These are phyloP conservation scores for Astrothelium macrocarpum DNA, from an alignment of 495 filamentous ascomycete genomes.

Conservation along the genomic window DNA sequence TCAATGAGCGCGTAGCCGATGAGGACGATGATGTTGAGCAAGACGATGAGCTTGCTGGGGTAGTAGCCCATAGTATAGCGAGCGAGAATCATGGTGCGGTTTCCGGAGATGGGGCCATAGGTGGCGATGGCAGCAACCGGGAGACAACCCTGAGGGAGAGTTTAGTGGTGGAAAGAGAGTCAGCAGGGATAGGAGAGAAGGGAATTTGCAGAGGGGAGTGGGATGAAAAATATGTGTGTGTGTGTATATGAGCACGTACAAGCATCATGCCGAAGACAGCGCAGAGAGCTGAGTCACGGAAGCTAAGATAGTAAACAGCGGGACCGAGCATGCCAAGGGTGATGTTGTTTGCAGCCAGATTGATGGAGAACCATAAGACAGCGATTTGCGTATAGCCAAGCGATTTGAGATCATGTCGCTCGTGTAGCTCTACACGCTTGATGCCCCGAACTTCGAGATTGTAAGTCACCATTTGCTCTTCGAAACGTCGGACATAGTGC, in stretches of 20 bases:
- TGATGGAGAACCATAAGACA: slow-evolving; percentile 66
- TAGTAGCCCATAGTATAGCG: slow-evolving; percentile 74
- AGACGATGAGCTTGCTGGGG: slow-evolving; percentile 62
- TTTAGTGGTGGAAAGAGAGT: slow-evolving; percentile 19
- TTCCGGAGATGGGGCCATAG: slow-evolving; percentile 61
- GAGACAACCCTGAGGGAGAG: slow-evolving; percentile 37
- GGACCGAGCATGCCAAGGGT: slow-evolving; percentile 66
- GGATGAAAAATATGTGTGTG: too few relatives aligned
- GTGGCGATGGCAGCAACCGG: slow-evolving; percentile 60
- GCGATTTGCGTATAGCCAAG: slow-evolving; percentile 57
- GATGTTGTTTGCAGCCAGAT: slow-evolving; percentile 67
- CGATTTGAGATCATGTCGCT: slow-evolving; percentile 49
- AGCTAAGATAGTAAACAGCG: slow-evolving; percentile 57
- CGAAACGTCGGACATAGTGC: slow-evolving; percentile 20
- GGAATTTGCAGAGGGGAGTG: background rate
- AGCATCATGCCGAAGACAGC: slow-evolving; percentile 50
- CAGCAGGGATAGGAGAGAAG: background rate
- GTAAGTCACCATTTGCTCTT: slow-evolving; percentile 27
- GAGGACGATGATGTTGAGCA: slow-evolving; percentile 63
- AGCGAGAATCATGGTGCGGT: slow-evolving; percentile 62
- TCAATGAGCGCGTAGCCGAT: slow-evolving; percentile 64
- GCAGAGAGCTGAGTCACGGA: slow-evolving; percentile 55
- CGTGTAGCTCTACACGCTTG: slow-evolving; percentile 49
- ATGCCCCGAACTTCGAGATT: slow-evolving; percentile 60
- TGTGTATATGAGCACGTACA: background rate